These are phyloP conservation scores for Geosmithia putterillii DNA, from an alignment of 2,329 filamentous ascomycete species.

Conservation along the genomic window DNA sequence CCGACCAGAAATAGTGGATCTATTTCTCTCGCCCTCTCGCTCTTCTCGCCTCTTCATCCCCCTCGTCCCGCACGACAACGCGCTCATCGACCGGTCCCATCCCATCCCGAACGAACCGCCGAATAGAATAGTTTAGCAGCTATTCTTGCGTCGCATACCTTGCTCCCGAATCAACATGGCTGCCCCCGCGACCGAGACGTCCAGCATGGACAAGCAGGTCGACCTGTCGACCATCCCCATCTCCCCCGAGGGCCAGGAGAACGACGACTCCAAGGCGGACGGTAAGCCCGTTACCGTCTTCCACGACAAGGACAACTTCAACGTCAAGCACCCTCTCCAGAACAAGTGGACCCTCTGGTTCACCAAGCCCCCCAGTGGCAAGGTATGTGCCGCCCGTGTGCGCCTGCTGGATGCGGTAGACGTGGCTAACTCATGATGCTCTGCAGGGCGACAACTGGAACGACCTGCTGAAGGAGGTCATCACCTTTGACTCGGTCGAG, in stretches of 20 bases:
- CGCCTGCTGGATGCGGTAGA: background rate
- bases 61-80: background rate
- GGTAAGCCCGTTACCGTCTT: constrained; percentile 80
- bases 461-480: constrained; percentile 93
- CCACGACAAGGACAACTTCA: constrained; percentile 98
- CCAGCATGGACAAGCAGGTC: constrained; percentile 40
- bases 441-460: constrained; percentile 95
- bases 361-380: constrained; percentile 93
- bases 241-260: constrained; percentile 45
- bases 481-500: constrained; percentile 96
- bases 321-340: constrained; percentile 96
- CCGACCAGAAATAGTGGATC: constrained; percentile 4
- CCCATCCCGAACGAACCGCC: background rate
- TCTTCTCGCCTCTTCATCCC: background rate
- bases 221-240: constrained; percentile 58
- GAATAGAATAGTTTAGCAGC: background rate
- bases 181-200: constrained; percentile 16
- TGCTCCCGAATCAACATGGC: constrained; percentile 18
- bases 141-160: background rate
- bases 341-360: constrained; percentile 99
- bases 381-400: constrained; percentile 42
- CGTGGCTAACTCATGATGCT: constrained; percentile 9
- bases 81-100: background rate
- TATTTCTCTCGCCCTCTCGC: constrained; percentile 1
- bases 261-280: constrained; percentile 33